phyloP scores from a whole-genome alignment of 306 rosid species.

The Hippophae gyantsensis region DNA sequence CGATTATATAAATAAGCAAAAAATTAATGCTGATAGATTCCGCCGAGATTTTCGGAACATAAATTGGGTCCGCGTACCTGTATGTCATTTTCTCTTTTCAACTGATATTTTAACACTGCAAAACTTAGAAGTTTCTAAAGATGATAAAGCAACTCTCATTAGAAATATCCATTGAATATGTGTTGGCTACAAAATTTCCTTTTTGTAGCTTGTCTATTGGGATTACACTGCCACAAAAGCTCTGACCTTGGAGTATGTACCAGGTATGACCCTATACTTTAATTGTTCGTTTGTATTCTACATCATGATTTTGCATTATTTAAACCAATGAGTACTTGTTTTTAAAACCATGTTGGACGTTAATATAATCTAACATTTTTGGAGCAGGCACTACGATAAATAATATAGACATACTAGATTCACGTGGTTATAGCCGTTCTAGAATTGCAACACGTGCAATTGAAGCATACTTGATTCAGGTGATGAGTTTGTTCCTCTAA shows the following conservation, averaged over 20 bases:
- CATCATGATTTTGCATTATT: background rate
- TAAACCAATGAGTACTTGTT: background rate
- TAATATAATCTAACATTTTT: constrained; percentile 8
- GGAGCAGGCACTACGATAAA: constrained; percentile 72
- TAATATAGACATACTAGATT: constrained; percentile 41
- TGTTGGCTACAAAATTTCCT: constrained; percentile 6
- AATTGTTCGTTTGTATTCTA: background rate
- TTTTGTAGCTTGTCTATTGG: constrained; percentile 70
- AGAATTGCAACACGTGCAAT: constrained; percentile 66
- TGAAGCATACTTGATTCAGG: constrained; percentile 95
- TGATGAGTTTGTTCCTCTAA: constrained; percentile 16
- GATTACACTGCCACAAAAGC: constrained; percentile 83
- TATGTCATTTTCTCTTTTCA: constrained; percentile 40
- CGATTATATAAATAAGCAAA: constrained; percentile 82
- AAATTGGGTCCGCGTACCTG: constrained; percentile 96
- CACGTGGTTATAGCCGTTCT: constrained; percentile 53
- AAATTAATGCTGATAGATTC: constrained; percentile 78
- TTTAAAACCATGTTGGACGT: constrained; percentile 8
- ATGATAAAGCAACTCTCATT: background rate
- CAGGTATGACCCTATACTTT: constrained; percentile 60
- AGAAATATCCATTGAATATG: background rate
- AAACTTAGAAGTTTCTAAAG: constrained; percentile 1
- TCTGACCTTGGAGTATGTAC: constrained; percentile 85
- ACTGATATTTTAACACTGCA: background rate
- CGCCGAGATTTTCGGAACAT: constrained; percentile 77